A percentile compares a stretch with the other conserved stretches of the same genome.
Evolutionary conservation across 2,329 filamentous ascomycete genomes (phyloP).

Genomic region (Penicillium rolfsii): DNA sequence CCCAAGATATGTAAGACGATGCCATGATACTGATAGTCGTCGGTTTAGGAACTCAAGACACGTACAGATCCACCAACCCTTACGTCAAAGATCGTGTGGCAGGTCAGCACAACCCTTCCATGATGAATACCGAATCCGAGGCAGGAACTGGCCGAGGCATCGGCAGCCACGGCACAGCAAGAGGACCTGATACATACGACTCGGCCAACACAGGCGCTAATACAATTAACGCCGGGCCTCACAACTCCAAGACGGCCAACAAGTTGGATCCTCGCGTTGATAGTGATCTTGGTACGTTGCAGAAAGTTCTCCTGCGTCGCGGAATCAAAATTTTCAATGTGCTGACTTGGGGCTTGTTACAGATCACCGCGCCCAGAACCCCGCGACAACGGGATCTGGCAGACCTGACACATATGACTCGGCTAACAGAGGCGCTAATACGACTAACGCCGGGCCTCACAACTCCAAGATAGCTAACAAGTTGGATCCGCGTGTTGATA

Average conservation of each 20-base stretch:
- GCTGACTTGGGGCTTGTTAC: too few relatives aligned
- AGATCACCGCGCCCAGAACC: too few relatives aligned
- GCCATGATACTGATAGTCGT: not conserved
- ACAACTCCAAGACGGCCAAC: constrained; percentile 52
- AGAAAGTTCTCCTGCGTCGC: too few relatives aligned
- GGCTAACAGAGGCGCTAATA: not conserved
- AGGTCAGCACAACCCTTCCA: constrained; percentile 6
- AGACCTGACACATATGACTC: not conserved
- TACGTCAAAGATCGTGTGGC: not conserved
- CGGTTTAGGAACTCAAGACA: not conserved
- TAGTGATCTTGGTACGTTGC: constrained; percentile 24
- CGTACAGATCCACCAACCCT: constrained; percentile 5
- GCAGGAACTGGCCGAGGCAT: not conserved
- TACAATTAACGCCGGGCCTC: constrained; percentile 40
- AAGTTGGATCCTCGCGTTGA: constrained; percentile 53
- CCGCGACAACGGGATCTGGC: too few relatives aligned
- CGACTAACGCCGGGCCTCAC: constrained; percentile 45
- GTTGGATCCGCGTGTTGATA: constrained; percentile 51
- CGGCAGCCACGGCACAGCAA: too few relatives aligned
- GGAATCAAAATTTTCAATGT: too few relatives aligned
- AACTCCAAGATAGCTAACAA: constrained; percentile 53
- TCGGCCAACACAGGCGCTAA: not conserved
- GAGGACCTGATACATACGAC: not conserved
- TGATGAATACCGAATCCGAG: not conserved
- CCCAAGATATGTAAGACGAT: not conserved